Evolutionary conservation across 805 yeast species (phyloP).

Genomic region (Middelhovenomyces tepae): DNA sequence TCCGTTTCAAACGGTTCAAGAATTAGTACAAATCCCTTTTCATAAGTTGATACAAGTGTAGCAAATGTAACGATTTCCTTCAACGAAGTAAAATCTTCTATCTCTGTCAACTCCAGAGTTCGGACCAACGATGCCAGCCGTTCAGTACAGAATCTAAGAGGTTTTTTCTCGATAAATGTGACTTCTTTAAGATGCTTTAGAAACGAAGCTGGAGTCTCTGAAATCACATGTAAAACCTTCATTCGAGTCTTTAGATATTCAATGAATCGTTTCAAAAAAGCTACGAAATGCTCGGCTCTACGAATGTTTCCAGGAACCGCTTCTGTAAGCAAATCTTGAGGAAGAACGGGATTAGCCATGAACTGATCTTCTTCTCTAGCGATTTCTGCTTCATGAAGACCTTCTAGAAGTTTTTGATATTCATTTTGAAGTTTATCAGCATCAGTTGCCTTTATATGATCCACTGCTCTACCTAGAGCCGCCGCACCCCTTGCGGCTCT

Average conservation of each 20-base stretch:
- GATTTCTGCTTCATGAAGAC: slow-evolving; percentile 72
- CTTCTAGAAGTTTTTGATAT: slow-evolving; percentile 84
- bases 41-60: slow-evolving; percentile 90
- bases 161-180: slow-evolving; percentile 88
- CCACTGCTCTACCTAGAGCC: slow-evolving; percentile 70
- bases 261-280: slow-evolving; percentile 83
- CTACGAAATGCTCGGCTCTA: slow-evolving; percentile 93
- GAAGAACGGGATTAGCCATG: slow-evolving; percentile 80
- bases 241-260: slow-evolving; percentile 93
- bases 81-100: slow-evolving; percentile 86
- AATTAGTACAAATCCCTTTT: slow-evolving; percentile 82
- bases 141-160: slow-evolving; percentile 85
- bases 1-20: slow-evolving; percentile 94
- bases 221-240: slow-evolving; percentile 94
- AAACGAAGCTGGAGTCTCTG: slow-evolving; percentile 95
- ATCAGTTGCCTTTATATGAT: slow-evolving; percentile 73
- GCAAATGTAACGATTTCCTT: slow-evolving; percentile 97
- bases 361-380: slow-evolving; percentile 55
- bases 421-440: slow-evolving; percentile 80
- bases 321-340: slow-evolving; percentile 77
- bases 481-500: slow-evolving; percentile 83
- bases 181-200: slow-evolving; percentile 86
- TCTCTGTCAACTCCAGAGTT: slow-evolving; percentile 76
- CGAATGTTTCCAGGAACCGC: slow-evolving; percentile 97
- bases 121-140: slow-evolving; percentile 80